These are phyloP conservation scores for Babesia ovis DNA, from an alignment of 169 alveolate species.

Conservation along the genomic window DNA sequence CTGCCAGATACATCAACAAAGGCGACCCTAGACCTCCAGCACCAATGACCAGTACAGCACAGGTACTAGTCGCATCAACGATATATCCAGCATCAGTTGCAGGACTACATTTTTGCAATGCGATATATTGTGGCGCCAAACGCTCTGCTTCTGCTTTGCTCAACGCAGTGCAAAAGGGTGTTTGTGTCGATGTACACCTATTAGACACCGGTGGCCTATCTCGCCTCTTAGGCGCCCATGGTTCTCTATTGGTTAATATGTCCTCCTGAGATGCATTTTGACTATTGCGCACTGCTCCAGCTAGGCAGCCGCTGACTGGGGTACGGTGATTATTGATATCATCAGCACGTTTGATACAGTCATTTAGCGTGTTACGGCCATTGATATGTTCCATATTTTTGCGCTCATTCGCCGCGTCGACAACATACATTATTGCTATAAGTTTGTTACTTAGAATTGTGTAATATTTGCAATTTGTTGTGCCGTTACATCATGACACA, in stretches of 20 bases:
- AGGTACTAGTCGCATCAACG: conserved; percentile 47
- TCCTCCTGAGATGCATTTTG: conserved; percentile 4
- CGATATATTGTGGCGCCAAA: conserved; percentile 51
- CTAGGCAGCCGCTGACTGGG: conserved; percentile 20
- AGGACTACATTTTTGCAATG: conserved; percentile 37
- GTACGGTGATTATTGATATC: not conserved
- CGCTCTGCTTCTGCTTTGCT: conserved; percentile 31
- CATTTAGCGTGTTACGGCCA: conserved; percentile 6
- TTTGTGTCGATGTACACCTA: conserved; percentile 3
- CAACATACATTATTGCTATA: too few species aligned
- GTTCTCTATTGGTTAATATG: conserved; percentile 1
- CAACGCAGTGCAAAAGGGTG: conserved; percentile 58
- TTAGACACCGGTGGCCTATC: too few species aligned
- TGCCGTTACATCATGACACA: too few species aligned
- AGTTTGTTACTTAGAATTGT: too few species aligned
- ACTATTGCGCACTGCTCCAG: conserved; percentile 4
- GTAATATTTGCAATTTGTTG: too few species aligned
- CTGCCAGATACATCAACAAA: conserved; percentile 89
- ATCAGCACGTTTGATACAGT: not conserved
- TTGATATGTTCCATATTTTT: too few species aligned
- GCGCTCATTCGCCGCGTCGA: too few species aligned
- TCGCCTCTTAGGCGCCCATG: conserved; percentile 38
- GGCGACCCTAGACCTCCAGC: conserved; percentile 99
- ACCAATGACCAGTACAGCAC: conserved; percentile 93
- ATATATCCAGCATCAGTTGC: not conserved